Percentiles rank a stretch among this genome's conserved stretches.
Conservation (phyloP, 345 rosid species). For the Mercurialis annua region DNA sequence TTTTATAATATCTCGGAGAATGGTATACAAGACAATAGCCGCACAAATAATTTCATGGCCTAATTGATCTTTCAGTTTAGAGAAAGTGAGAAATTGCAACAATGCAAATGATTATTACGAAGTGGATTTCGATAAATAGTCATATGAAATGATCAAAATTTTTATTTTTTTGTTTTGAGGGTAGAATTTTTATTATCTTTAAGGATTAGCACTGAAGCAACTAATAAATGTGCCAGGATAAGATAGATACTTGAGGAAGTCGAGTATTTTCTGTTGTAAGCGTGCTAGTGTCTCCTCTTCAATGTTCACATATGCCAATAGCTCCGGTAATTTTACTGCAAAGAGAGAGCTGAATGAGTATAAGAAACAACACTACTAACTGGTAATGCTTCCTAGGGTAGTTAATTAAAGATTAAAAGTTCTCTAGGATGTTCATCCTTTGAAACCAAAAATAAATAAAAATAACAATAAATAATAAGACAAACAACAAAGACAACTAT, state of each 20-base stretch:
- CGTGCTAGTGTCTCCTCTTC: slow-evolving; percentile 80
- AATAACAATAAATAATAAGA: no score
- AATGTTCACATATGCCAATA: slow-evolving; percentile 72
- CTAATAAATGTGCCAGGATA: slow-evolving; percentile 2
- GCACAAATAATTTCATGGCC: not conserved
- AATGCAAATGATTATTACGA: not conserved
- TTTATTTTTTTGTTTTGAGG: not conserved
- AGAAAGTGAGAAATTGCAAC: no score
- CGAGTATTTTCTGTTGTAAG: slow-evolving; percentile 76
- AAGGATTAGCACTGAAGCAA: not conserved
- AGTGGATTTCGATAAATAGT: not conserved
- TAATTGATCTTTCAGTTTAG: not conserved
- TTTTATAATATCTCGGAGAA: not conserved
- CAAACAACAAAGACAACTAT: no score
- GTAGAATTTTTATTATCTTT: not conserved
- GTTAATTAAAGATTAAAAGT: no score
- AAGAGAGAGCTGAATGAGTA: not conserved
- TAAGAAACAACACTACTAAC: not conserved
- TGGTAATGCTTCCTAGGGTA: no score
- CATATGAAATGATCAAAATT: not conserved
- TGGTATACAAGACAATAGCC: not conserved
- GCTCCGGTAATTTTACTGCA: slow-evolving; percentile 95
- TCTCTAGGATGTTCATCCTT: no score
- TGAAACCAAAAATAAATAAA: no score
- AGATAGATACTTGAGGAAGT: slow-evolving; percentile 71